phyloP scores from a whole-genome alignment of 352 stramenopile genomes.

The Phytophthora colocasiae region DNA sequence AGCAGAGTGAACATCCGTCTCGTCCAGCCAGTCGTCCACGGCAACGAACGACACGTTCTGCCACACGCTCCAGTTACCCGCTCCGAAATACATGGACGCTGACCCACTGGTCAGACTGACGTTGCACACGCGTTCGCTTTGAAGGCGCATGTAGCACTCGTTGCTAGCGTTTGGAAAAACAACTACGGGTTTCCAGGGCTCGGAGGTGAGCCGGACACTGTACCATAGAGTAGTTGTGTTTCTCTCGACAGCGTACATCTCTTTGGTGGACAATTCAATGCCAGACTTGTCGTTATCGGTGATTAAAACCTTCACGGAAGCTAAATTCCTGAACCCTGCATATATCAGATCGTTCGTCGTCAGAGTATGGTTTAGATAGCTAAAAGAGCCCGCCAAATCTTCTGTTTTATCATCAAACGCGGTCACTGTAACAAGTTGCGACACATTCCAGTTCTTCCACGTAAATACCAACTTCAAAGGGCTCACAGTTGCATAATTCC shows the following conservation, averaged over 20 bases:
- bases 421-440: constrained; percentile 55
- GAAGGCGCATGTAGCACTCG: constrained; percentile 56
- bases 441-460: constrained; percentile 75
- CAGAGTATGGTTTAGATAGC: constrained; percentile 59
- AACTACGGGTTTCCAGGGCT: constrained; percentile 68
- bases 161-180: constrained; percentile 56
- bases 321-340: constrained; percentile 45
- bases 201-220: constrained; percentile 57
- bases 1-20: constrained; percentile 54
- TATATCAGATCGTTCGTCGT: constrained; percentile 78
- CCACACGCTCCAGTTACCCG: constrained; percentile 70
- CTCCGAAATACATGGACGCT: constrained; percentile 56
- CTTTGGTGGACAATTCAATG: constrained; percentile 52
- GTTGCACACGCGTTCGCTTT: constrained; percentile 62
- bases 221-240: constrained; percentile 55
- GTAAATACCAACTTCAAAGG: constrained; percentile 61
- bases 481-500: constrained; percentile 45
- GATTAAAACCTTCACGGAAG: constrained; percentile 58
- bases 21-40: constrained; percentile 70
- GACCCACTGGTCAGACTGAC: constrained; percentile 49
- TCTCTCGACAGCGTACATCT: constrained; percentile 50
- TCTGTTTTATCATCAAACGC: constrained; percentile 72
- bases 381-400: constrained; percentile 54
- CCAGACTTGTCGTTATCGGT: constrained; percentile 72
- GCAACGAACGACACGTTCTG: constrained; percentile 63